These are phyloP conservation scores for Haplosporangium sp. DNA, from an alignment of 371 early-diverging fungal genomes.

Conservation along the genomic window DNA sequence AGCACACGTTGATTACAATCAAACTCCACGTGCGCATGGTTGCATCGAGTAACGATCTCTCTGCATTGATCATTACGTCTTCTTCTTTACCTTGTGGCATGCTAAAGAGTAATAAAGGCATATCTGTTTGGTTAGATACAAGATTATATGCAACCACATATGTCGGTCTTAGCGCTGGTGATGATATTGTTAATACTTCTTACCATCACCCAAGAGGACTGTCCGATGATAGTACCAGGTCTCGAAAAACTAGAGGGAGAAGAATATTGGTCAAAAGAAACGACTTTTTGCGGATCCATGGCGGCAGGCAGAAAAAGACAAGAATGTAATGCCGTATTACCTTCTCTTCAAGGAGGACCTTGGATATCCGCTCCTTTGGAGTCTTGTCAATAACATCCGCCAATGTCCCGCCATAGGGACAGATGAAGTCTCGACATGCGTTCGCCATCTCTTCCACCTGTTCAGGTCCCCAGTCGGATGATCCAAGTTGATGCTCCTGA, in stretches of 20 bases:
- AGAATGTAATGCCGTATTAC: slow-evolving; percentile 5
- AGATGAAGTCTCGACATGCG: slow-evolving; percentile 33
- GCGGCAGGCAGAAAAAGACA: too few relatives aligned
- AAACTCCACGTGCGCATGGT: background rate
- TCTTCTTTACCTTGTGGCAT: slow-evolving; percentile 41
- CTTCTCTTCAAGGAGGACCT: slow-evolving; percentile 52
- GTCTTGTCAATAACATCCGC: slow-evolving; percentile 47
- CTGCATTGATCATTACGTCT: background rate
- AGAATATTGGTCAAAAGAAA: background rate
- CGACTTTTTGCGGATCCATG: too few relatives aligned
- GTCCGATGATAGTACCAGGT: slow-evolving; percentile 48
- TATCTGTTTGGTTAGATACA: background rate
- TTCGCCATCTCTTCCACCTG: slow-evolving; percentile 43
- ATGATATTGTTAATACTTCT: background rate
- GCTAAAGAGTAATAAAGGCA: slow-evolving; percentile 10
- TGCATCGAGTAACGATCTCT: too few relatives aligned
- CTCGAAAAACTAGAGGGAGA: slow-evolving; percentile 28
- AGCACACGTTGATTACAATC: slow-evolving; percentile 13
- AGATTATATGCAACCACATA: background rate
- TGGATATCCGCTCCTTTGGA: slow-evolving; percentile 35
- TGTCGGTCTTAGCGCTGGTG: background rate
- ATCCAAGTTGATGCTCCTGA: slow-evolving; percentile 34
- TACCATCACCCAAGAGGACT: slow-evolving; percentile 63
- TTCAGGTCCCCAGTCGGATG: slow-evolving; percentile 43
- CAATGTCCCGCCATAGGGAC: slow-evolving; percentile 49